Base-by-base conservation (phyloP, 805 yeast species). In the Wickerhamiella alocasiicola region DNA sequence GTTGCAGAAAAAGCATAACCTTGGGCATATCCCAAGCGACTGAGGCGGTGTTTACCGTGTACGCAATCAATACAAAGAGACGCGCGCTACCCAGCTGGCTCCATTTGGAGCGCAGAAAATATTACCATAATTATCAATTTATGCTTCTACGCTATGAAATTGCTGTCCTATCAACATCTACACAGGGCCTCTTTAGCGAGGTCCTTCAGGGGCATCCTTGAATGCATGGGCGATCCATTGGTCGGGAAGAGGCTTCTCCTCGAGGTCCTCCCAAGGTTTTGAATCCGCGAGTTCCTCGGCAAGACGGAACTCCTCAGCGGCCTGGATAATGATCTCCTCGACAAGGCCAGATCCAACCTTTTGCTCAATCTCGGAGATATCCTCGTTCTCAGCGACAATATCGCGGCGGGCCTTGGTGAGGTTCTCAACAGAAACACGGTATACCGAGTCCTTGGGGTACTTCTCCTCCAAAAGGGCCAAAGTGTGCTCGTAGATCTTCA, bases 241-340 rank as follows among this genome's bases (percentile, higher is more conserved):
- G 62, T 78, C 94, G 17, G 72, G 76, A 49, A 76, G 66, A 11
- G 93, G 87, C 59, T 76, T 70, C 59, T 80, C 93, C 58, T 74
- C 82, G 45, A 82, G 70, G 47, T 76, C 81, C 52, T 79, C 85
- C 94, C 94, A 83, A 5, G 63, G 67, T 59, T 78, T 76, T 71
- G 78, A 71, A 47, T 69, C 72, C 37, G 78, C 77, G 67, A 83
- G 64, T 57, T 76, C 70, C 53, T 72, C 64, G 36, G 81, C 77
- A 25, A 83, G 68, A 42, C 67, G 69, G 52, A 73, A 72, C 63
- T 83, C 94, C 45, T 81, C 91, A 51, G 76, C 71, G 12, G 94
- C 94, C 65, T 83, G 94, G 45, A 81, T 68, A 42, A 83, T 55
- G 17, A 83, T 63, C 65, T 83, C 94, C 63, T 83, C 94, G 47